A percentile compares a stretch with the other conserved stretches of the same genome.
Conservation (phyloP, 1,284 basidiomycete species). For the Jaminaea rosea region DNA sequence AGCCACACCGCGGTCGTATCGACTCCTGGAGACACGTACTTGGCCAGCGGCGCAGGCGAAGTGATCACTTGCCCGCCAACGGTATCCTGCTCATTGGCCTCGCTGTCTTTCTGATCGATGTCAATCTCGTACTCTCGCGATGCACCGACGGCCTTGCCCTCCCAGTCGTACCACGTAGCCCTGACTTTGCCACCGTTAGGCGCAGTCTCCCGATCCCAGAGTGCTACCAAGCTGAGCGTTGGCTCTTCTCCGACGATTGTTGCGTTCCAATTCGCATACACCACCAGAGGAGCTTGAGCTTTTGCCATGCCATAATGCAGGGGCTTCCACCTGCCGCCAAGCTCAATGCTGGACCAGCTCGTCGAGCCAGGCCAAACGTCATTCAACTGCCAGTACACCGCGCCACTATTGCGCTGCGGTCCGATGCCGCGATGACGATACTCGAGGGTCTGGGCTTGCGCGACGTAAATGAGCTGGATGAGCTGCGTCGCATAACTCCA, state of each 20-base stretch:
- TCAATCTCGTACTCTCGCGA: too few relatives aligned
- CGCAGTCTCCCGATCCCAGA: too few relatives aligned
- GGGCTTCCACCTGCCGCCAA: constrained; percentile 59
- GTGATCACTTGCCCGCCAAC: not conserved
- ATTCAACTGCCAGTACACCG: constrained; percentile 60
- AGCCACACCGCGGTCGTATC: not conserved
- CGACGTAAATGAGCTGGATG: constrained; percentile 17
- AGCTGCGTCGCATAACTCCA: constrained; percentile 24
- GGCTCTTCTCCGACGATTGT: constrained; percentile 52
- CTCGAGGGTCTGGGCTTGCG: constrained; percentile 58
- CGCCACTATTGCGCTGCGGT: constrained; percentile 57
- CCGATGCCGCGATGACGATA: constrained; percentile 60
- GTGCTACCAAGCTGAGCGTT: too few relatives aligned
- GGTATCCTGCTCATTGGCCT: too few relatives aligned
- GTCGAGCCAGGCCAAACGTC: constrained; percentile 59
- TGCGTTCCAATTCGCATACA: constrained; percentile 54
- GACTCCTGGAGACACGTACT: not conserved
- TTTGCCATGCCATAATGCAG: constrained; percentile 51
- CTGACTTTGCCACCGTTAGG: too few relatives aligned
- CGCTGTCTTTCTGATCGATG: too few relatives aligned
- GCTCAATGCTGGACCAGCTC: constrained; percentile 58
- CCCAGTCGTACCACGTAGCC: constrained; percentile 2
- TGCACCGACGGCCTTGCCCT: too few relatives aligned
- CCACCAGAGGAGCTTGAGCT: constrained; percentile 53
- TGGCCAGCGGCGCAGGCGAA: constrained; percentile 4